Evolutionary conservation across 2,329 filamentous ascomycete species (phyloP).

Genomic region (Juglanconis oblonga): DNA sequence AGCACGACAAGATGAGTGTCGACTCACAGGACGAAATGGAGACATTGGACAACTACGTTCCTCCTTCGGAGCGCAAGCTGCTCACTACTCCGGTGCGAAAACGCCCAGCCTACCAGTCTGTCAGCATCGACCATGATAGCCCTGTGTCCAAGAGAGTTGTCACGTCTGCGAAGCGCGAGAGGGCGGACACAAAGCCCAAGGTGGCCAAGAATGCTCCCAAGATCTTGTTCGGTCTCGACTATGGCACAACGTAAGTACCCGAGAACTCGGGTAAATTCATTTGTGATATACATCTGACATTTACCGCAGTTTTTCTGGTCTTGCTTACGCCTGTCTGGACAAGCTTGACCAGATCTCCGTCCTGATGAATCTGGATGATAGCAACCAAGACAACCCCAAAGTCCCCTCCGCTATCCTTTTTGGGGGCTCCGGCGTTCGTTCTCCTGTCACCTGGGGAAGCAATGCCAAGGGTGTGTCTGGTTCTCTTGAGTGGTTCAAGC

Average conservation of each 20-base stretch:
- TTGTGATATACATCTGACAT: conserved; percentile 7
- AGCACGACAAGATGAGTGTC: background rate
- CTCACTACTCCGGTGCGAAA: no score
- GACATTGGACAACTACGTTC: background rate
- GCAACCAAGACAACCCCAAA: conserved; percentile 31
- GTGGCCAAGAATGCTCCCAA: background rate
- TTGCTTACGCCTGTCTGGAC: conserved; percentile 35
- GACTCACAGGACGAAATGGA: background rate
- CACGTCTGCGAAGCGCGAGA: background rate
- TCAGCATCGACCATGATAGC: background rate
- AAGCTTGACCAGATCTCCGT: conserved; percentile 27
- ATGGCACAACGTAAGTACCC: conserved; percentile 41
- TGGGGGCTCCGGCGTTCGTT: fast-evolving
- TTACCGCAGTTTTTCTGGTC: conserved; percentile 34
- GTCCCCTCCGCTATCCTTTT: conserved; percentile 28
- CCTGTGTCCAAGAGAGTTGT: background rate
- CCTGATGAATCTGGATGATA: conserved; percentile 28
- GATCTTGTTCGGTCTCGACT: conserved; percentile 42
- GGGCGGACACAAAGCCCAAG: background rate
- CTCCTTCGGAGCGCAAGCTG: background rate
- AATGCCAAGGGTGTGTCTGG: conserved; percentile 27
- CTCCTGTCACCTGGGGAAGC: conserved; percentile 26
- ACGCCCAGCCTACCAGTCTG: background rate
- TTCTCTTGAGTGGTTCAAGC: conserved; percentile 39
- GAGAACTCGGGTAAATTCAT: background rate